These are phyloP conservation scores for Aspergillus floridensis DNA, from an alignment of 2,329 filamentous ascomycete genomes.

Conservation along the genomic window DNA sequence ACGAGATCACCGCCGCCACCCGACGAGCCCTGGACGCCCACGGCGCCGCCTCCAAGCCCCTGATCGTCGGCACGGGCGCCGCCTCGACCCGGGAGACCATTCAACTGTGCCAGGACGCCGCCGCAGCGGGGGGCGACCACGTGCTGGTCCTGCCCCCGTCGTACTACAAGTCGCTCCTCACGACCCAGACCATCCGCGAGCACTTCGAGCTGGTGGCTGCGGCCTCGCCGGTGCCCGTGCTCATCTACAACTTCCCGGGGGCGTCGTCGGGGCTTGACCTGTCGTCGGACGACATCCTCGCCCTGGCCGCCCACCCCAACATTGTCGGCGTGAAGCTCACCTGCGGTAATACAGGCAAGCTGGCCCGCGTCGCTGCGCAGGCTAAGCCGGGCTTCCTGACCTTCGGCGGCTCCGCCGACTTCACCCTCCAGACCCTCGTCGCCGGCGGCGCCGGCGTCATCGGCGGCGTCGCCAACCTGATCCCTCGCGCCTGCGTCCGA, in stretches of 20 bases:
- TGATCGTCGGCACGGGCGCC: slow-evolving; percentile 73
- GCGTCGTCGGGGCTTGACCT: slow-evolving; percentile 67
- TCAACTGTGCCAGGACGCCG: slow-evolving; percentile 66
- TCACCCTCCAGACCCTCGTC: slow-evolving; percentile 76
- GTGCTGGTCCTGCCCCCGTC: slow-evolving; percentile 72
- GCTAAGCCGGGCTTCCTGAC: slow-evolving; percentile 66
- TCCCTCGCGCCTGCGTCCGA: slow-evolving; percentile 76
- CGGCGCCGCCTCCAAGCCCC: slow-evolving; percentile 63
- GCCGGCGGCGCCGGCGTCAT: slow-evolving; percentile 82
- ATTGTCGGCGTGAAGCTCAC: slow-evolving; percentile 71
- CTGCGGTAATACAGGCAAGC: slow-evolving; percentile 71
- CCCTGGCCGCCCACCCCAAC: slow-evolving; percentile 58
- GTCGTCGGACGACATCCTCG: slow-evolving; percentile 62
- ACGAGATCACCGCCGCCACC: slow-evolving; percentile 66
- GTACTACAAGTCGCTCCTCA: slow-evolving; percentile 70
- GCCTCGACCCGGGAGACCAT: slow-evolving; percentile 73
- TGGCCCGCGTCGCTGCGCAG: slow-evolving; percentile 59
- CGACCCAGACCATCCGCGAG: slow-evolving; percentile 56
- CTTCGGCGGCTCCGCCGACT: slow-evolving; percentile 84
- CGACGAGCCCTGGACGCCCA: slow-evolving; percentile 66
- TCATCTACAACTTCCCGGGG: slow-evolving; percentile 72
- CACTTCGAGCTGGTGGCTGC: slow-evolving; percentile 67
- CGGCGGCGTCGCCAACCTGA: slow-evolving; percentile 78
- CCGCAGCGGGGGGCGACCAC: slow-evolving; percentile 68
- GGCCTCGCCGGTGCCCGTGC: slow-evolving; percentile 59